Evolutionary conservation across 768 basidiomycete species (phyloP).

Genomic region (Serendipita sp.): DNA sequence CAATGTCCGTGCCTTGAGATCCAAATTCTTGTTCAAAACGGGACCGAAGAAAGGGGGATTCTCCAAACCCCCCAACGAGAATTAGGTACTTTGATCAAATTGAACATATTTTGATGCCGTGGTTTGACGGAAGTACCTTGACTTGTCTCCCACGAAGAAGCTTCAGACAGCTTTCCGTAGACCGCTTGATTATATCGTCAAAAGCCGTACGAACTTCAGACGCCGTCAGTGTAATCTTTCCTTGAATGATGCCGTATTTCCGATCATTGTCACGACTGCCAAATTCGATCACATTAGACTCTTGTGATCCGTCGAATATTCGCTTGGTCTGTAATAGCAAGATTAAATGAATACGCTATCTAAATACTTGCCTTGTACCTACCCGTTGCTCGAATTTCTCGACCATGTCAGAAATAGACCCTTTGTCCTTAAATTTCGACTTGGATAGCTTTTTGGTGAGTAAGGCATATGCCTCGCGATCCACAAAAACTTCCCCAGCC

Average conservation of each 20-base stretch:
- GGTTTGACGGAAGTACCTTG: neutral
- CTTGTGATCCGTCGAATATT: constrained; percentile 2
- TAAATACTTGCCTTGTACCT: no score
- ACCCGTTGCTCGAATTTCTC: constrained; percentile 1
- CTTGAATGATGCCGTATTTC: neutral
- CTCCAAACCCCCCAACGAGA: constrained; percentile 6
- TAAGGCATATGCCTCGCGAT: constrained; percentile 4
- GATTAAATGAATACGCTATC: no score
- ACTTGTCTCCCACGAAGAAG: neutral
- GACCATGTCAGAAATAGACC: constrained; percentile 3
- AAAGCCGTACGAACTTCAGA: neutral
- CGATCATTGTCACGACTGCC: constrained; percentile 7
- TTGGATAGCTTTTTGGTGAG: neutral
- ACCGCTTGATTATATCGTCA: neutral
- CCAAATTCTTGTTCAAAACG: neutral
- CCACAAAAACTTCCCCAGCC: neutral
- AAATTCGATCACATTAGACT: constrained; percentile 1
- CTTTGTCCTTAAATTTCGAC: neutral
- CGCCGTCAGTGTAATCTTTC: neutral
- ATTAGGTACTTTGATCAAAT: neutral
- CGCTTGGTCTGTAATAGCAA: neutral
- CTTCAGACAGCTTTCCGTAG: neutral
- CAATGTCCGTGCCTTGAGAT: neutral
- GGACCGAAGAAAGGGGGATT: neutral
- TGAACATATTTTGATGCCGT: neutral